Conservation (phyloP, 305 asterid species). For the Solanum chacoense region DNA sequence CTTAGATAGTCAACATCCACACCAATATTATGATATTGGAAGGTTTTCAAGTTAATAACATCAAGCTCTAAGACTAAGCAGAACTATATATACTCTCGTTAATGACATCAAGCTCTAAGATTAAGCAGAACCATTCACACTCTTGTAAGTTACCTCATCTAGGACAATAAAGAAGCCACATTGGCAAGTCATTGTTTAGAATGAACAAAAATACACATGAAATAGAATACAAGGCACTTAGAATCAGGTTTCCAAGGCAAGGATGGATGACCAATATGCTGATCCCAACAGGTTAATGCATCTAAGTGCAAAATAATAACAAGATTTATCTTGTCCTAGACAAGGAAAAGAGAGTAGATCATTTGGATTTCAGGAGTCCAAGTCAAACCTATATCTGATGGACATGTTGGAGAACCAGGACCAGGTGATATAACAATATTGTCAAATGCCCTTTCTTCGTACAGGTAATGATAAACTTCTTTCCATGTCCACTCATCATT, state of each 20-base stretch:
- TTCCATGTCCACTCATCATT: constrained; percentile 97
- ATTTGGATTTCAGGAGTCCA: background rate
- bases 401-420: constrained; percentile 91
- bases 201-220: background rate
- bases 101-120: background rate
- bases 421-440: constrained; percentile 98
- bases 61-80: background rate
- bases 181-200: background rate
- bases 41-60: background rate
- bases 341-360: background rate
- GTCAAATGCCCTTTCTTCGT: constrained; percentile 77
- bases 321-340: background rate
- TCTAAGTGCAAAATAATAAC: background rate
- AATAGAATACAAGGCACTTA: background rate
- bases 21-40: background rate
- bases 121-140: background rate
- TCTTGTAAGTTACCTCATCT: background rate
- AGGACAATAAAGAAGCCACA: background rate
- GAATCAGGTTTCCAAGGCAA: background rate
- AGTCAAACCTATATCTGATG: constrained; percentile 73
- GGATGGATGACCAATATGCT: background rate
- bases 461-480: constrained; percentile 51
- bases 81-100: background rate
- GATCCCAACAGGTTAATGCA: background rate
- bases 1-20: background rate